Base-by-base conservation (phyloP, 306 rosid genomes). In the Lupinus albus region DNA sequence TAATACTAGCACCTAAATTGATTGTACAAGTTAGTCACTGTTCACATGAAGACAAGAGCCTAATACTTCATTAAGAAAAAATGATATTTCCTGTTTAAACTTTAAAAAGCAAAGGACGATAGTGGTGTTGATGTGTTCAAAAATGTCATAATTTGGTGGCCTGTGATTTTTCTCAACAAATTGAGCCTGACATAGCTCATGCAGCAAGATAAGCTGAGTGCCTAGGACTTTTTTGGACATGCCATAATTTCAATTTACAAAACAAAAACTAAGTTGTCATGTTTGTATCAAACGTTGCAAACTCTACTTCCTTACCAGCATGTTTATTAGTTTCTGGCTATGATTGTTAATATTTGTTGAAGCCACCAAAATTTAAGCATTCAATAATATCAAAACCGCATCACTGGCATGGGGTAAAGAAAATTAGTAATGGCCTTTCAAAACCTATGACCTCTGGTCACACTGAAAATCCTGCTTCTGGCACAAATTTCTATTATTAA, bases 1-100 rank as follows among this genome's bases (percentile, higher is more conserved):
- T 80, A 59, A 83, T 66, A 60, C 53, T 54, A 68, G 93, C 96
- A 74, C 98, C 98, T 92, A 68, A 12, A 52, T 81, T 59, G 67
- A 76, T 73, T 79, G 61, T 51, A 60, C 6, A 58, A 56, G 53
- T 75, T 25, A 15, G 54, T 25, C 54, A 68, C 25, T 49, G 41
- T 56, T 63, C 64, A 50, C 63, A 61, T 13, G 5, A 30, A 69
- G 57, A 64, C 49, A 33, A 58, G 25, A 60, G 74, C 46, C 58
- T 20, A 51, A 70, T 11, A 14, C 76, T 67, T 60, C 67, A 70
- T 11, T 14, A 74, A 68, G 64, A 36, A 67, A 67, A 68, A 67
- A 50, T 8, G 16, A 17, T 2, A 12, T 38, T 65, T 20, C 54
- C 48, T 30, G 58, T 28, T 71, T 13, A 45, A 72, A 48, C 41